Base-by-base conservation (phyloP, 2,329 filamentous ascomycete species). In the Penicillium decumbens region DNA sequence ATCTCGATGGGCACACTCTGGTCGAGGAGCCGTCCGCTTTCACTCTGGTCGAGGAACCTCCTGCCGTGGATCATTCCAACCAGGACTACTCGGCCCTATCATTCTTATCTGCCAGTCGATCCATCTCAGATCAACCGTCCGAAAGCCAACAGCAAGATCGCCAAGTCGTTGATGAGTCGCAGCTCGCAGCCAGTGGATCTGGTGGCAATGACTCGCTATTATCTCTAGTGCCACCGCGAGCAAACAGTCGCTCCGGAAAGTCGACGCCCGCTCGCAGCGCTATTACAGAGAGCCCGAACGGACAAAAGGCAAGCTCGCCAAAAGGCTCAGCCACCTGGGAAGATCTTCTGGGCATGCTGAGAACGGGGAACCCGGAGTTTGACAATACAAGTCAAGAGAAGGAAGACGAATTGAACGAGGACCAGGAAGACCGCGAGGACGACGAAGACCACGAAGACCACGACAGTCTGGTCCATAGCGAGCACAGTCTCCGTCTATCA, bases 1-100 rank as follows among this genome's bases (percentile, higher is more conserved):
- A 51, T 25, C 44, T 61, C 8, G 58, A 61, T 6, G 58, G 58
- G 3, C 59, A 53, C n/a, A 61, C 59, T 4, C 50, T 61, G 7
- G 46, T 61, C 12, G 57, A 50, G 12, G 58, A 58, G 43, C 25
- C 23, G 15, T 37, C 33, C 18, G 33, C 33, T 12, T 37, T 37
- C 9, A 37, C 33, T 37, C 15, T 37, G 33, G 12, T 37, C 4
- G 33, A 23, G 18, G 33, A 20, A 37, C 33, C 33, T 9, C 20
- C 33, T 7, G 33, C n/a, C 12, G 41, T 29, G 15, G 50, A 50
- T 15, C 33, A 41, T 9, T 44, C 53, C 3, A 53, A 55, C 25
- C 55, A 55, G 28, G 59, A 56, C 24, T 20, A 50, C 2, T 58
- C 55, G 1, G 39, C 39, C 3, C 24, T 59, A 15, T 60, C 57